Evolutionary conservation across 345 rosid genomes (phyloP).

Genomic region (Gossypium arboreum): DNA sequence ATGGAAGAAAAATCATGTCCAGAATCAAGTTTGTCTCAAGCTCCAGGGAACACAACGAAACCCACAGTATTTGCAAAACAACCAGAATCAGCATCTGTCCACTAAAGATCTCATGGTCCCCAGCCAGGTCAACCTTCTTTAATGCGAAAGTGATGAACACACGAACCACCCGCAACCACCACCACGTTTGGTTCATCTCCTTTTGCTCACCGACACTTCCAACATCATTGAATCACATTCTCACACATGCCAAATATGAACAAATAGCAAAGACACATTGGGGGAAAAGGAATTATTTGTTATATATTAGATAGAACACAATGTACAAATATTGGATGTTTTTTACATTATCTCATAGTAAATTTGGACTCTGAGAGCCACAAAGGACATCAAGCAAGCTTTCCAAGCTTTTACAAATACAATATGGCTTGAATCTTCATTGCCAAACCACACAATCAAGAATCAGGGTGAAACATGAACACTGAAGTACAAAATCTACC

Average conservation of each 20-base stretch:
- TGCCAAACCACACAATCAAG: background rate
- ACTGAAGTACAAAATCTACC: background rate
- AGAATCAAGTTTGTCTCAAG: constrained; percentile 1
- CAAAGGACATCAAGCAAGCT: background rate
- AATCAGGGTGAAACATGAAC: background rate
- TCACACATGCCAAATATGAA: background rate
- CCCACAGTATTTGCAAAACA: background rate
- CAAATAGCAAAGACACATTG: background rate
- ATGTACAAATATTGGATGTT: background rate
- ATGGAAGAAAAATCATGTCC: background rate
- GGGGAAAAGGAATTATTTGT: background rate
- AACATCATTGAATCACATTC: background rate
- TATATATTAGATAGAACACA: background rate
- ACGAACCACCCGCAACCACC: background rate
- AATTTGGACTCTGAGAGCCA: background rate
- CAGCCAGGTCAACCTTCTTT: background rate
- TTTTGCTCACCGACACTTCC: constrained; percentile 28
- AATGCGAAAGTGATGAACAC: background rate
- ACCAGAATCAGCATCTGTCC: constrained; percentile 11
- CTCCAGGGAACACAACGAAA: background rate
- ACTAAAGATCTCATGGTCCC: constrained; percentile 15
- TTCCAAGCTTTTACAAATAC: background rate
- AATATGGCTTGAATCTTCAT: background rate
- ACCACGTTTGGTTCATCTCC: background rate
- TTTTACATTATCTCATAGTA: background rate